Conservation (phyloP, 139 green algal species). For the Tetradesmus obliquus region DNA sequence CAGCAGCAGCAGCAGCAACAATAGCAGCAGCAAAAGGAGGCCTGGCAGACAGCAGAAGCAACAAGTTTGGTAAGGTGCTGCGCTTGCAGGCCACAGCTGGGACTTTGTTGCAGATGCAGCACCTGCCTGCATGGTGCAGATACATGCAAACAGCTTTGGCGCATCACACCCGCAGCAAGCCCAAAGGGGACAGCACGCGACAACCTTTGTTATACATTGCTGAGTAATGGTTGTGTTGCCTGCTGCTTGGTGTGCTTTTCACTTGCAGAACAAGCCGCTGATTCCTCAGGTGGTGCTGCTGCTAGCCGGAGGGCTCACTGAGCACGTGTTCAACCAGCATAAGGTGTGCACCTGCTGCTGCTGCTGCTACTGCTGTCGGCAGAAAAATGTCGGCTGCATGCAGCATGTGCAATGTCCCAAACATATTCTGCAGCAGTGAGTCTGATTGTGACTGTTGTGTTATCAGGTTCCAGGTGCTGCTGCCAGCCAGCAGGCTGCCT, state of each 20-base stretch:
- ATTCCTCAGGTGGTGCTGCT: constrained; percentile 71
- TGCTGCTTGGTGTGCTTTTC: neutral
- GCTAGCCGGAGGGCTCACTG: constrained; percentile 64
- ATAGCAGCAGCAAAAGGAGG: neutral
- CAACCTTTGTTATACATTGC: too few relatives aligned
- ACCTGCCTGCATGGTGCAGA: neutral
- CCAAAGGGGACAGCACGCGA: too few relatives aligned
- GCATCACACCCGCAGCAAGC: too few relatives aligned
- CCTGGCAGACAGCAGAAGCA: neutral
- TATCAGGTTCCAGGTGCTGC: too few relatives aligned
- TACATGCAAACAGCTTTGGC: too few relatives aligned
- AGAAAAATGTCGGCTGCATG: neutral
- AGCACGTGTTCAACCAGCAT: constrained; percentile 52
- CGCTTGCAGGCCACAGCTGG: neutral
- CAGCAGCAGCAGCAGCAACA: too few relatives aligned
- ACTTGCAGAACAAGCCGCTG: constrained; percentile 50
- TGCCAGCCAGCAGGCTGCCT: too few relatives aligned
- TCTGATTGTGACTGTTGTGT: too few relatives aligned
- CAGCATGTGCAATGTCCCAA: neutral
- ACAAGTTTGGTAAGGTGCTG: neutral
- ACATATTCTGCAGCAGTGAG: too few relatives aligned
- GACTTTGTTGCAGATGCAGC: neutral
- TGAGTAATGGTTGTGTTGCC: neutral
- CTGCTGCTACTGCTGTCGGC: neutral
- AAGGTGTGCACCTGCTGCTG: constrained; percentile 44